A percentile compares a stretch with the other conserved stretches of the same genome.
Conservation (phyloP, 768 basidiomycete genomes). For the Strobilomyces confusus region DNA sequence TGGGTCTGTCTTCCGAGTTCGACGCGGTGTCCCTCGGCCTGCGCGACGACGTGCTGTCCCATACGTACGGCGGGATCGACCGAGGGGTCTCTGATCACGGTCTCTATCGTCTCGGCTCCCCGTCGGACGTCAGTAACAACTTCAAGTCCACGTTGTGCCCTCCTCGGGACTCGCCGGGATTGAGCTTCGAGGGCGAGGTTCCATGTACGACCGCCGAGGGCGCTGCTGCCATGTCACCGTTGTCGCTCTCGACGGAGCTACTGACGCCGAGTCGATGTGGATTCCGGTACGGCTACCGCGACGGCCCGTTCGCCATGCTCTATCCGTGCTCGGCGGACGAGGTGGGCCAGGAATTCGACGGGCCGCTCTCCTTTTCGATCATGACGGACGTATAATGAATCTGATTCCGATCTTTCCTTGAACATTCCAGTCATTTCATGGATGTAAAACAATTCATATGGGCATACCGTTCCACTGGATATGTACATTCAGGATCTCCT, state of each 20-base stretch:
- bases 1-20: neutral
- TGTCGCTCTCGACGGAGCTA: neutral
- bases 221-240: neutral
- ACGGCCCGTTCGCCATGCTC: conserved; percentile 2
- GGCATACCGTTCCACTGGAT: conserved; percentile 10
- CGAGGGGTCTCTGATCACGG: neutral
- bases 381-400: neutral
- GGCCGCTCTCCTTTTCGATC: conserved; percentile 6
- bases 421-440: neutral
- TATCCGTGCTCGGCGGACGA: conserved; percentile 7
- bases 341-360: conserved; percentile 1
- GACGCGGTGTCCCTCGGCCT: neutral
- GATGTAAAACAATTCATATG: conserved; percentile 1
- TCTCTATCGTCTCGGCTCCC: neutral
- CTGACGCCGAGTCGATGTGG: neutral
- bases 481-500: conserved; percentile 27
- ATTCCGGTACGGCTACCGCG: neutral
- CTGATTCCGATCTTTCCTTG: neutral
- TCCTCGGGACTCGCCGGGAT: neutral
- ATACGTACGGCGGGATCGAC: neutral
- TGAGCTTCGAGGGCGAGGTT: neutral
- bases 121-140: neutral
- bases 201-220: neutral
- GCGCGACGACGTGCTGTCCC: neutral
- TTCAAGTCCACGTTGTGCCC: neutral